Conservation (phyloP, 345 rosid genomes). For the Geranium rotundifolium region DNA sequence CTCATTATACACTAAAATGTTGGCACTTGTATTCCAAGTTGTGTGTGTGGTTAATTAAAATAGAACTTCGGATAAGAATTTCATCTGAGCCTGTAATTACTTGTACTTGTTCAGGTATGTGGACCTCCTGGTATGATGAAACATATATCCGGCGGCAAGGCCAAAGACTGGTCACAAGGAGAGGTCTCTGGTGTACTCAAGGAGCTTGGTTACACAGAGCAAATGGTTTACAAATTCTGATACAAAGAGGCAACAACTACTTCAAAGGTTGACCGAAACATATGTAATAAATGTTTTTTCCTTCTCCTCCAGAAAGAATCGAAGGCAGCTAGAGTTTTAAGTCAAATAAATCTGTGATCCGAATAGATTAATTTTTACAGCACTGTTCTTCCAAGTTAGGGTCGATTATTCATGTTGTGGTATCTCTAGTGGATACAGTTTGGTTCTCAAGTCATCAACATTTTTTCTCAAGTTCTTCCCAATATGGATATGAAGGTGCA, state of each 20-base stretch:
- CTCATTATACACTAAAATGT: neutral
- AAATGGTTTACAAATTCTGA: slow-evolving; percentile 93
- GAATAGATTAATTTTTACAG: no score
- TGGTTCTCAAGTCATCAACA: no score
- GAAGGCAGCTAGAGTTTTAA: no score
- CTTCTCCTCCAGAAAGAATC: neutral
- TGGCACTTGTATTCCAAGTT: neutral
- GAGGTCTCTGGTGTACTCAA: slow-evolving; percentile 85
- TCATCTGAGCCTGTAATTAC: no score
- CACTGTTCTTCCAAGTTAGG: no score
- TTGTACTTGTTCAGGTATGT: slow-evolving; percentile 45
- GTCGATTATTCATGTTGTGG: no score
- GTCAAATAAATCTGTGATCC: no score
- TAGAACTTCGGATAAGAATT: no score
- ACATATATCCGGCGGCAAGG: slow-evolving; percentile 83
- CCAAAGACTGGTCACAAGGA: slow-evolving; percentile 80
- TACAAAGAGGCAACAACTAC: neutral
- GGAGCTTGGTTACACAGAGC: slow-evolving; percentile 70
- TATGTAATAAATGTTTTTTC: neutral
- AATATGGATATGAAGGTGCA: no score
- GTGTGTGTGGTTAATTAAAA: no score
- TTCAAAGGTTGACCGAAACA: neutral
- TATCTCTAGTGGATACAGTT: no score
- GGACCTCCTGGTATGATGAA: slow-evolving; percentile 98
- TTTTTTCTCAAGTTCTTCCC: no score